Conservation (phyloP, 495 filamentous ascomycete genomes). For the Parathielavia hyrcaniae region DNA sequence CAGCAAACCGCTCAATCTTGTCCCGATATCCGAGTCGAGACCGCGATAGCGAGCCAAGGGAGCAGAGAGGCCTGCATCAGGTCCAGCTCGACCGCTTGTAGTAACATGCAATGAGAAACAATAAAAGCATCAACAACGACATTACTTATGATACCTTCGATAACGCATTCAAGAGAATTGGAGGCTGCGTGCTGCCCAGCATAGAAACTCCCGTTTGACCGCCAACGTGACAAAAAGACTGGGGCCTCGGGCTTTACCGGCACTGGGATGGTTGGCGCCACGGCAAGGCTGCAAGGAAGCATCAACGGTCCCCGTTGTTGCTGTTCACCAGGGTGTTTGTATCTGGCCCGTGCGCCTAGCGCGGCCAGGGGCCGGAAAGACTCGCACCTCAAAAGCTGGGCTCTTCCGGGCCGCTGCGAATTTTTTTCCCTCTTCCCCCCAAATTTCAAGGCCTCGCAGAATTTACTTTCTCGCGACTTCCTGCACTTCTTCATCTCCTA, state of each 20-base stretch:
- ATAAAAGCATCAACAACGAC: background rate
- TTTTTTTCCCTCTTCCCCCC: constrained; percentile 32
- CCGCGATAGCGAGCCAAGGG: background rate
- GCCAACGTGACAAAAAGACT: constrained; percentile 12
- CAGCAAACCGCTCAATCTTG: constrained; percentile 14
- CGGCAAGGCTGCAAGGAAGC: constrained; percentile 17
- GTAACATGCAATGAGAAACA: background rate
- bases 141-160: background rate
- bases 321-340: constrained; percentile 20
- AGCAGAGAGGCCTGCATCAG: background rate
- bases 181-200: background rate
- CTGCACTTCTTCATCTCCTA: constrained; percentile 30
- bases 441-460: constrained; percentile 35
- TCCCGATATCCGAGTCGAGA: constrained; percentile 6
- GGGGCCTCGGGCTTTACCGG: constrained; percentile 35
- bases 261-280: constrained; percentile 25
- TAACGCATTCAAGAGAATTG: background rate
- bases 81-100: background rate
- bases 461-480: constrained; percentile 42
- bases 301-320: constrained; percentile 19
- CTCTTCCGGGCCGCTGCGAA: constrained; percentile 27
- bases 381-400: constrained; percentile 36
- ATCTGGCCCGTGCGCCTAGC: constrained; percentile 27
- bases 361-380: constrained; percentile 34
- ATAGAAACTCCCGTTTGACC: constrained; percentile 12